These are phyloP conservation scores for Arachnomyces sp. DNA, from an alignment of 2,329 filamentous ascomycete genomes.

Conservation along the genomic window DNA sequence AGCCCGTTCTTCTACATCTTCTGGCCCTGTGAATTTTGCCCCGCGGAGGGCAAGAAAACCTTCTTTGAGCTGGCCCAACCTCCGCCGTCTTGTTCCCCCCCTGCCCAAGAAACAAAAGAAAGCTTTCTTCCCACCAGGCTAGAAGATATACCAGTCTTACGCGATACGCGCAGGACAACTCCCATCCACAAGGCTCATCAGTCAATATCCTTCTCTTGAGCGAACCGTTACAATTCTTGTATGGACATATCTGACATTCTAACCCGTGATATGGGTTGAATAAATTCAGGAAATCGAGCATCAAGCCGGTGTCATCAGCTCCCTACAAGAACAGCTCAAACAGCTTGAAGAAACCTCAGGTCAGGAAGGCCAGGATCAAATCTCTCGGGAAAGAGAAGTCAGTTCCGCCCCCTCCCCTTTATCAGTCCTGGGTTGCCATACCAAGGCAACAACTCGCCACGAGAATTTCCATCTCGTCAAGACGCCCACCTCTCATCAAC, in stretches of 20 bases:
- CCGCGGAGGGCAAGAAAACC: too few relatives aligned
- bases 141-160: too few relatives aligned
- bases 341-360: constrained; percentile 31
- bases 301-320: constrained; percentile 36
- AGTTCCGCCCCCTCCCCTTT: constrained; percentile 9
- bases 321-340: constrained; percentile 33
- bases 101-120: neutral
- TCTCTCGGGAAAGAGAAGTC: constrained; percentile 34
- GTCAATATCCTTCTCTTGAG: too few relatives aligned
- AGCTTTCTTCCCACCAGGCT: constrained; percentile 1
- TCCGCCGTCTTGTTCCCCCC: too few relatives aligned
- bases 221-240: neutral
- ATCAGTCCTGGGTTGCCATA: neutral
- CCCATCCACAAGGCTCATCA: neutral
- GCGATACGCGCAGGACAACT: too few relatives aligned
- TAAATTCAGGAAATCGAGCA: constrained; percentile 32
- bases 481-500: too few relatives aligned
- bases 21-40: too few relatives aligned
- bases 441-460: too few relatives aligned
- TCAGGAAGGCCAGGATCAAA: constrained; percentile 28
- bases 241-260: constrained; percentile 6
- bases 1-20: too few relatives aligned
- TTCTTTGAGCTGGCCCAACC: too few relatives aligned
- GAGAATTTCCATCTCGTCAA: too few relatives aligned
- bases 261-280: constrained; percentile 6